Percentiles rank a stretch among this genome's conserved stretches.
Evolutionary conservation across 208 protist genomes (phyloP).

Genomic region (Angomonas ambiguus): DNA sequence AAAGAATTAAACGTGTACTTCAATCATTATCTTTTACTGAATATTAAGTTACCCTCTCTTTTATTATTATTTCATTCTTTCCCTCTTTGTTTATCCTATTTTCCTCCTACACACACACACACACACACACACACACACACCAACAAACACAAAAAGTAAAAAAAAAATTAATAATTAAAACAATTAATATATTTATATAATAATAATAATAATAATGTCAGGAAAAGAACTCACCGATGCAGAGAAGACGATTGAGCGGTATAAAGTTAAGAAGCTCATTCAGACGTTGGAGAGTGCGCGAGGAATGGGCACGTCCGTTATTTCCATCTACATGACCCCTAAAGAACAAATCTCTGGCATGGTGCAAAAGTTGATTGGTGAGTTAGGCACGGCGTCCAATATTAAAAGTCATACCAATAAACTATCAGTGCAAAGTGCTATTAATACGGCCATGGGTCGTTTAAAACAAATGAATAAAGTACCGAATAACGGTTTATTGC

Average conservation of each 20-base stretch:
- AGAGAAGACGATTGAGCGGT: constrained; percentile 96
- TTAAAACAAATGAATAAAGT: constrained; percentile 93
- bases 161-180: constrained; percentile 1
- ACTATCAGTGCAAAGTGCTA: constrained; percentile 87
- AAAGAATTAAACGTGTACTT: too few relatives aligned
- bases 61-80: too few relatives aligned
- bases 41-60: too few relatives aligned
- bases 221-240: constrained; percentile 71
- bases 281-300: constrained; percentile 96
- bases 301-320: constrained; percentile 99
- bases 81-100: too few relatives aligned
- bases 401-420: constrained; percentile 99
- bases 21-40: too few relatives aligned
- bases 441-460: constrained; percentile 84
- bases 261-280: constrained; percentile 99
- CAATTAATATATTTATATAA: constrained; percentile 6
- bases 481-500: constrained; percentile 96
- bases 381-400: constrained; percentile 99
- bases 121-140: too few relatives aligned
- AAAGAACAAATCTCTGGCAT: constrained; percentile 97
- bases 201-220: not conserved
- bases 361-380: constrained; percentile 99
- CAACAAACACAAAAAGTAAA: not conserved
- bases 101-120: too few relatives aligned
- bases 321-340: constrained; percentile 98